Evolutionary conservation across 2,329 filamentous ascomycete genomes (phyloP).

Genomic region (Calonectria naviculata): DNA sequence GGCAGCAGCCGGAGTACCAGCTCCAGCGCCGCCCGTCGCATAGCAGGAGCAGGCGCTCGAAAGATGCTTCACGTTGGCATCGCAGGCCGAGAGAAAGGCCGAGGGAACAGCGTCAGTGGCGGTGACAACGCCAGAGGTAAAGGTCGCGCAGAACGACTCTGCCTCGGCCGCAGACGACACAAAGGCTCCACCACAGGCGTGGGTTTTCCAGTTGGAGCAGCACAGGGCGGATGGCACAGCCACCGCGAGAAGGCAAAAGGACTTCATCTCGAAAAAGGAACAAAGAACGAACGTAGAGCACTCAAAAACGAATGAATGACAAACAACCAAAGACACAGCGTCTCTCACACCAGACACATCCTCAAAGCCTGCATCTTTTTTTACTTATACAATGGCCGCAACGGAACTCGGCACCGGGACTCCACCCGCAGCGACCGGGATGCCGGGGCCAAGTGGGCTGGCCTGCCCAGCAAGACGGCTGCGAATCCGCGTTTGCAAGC

Average conservation of each 20-base stretch:
- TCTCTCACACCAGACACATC: not conserved
- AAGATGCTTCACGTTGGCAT: not conserved
- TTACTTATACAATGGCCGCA: conserved; percentile 3
- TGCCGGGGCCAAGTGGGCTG: not conserved
- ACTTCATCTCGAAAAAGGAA: not conserved
- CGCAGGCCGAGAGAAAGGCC: not conserved
- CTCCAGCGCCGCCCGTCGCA: not conserved
- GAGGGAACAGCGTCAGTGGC: not conserved
- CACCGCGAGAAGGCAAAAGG: conserved; percentile 13
- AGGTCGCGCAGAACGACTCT: not conserved
- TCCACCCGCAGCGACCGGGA: not conserved
- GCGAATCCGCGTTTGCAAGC: conserved; percentile 8
- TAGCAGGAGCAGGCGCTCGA: not conserved
- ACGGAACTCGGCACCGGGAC: conserved; percentile 13
- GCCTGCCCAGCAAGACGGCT: not conserved
- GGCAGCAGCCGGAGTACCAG: not conserved
- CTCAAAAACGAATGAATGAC: conserved; percentile 6
- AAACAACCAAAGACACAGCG: not conserved
- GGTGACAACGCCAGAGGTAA: not conserved
- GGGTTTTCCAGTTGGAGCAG: conserved; percentile 6
- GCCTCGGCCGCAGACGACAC: not conserved
- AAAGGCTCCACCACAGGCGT: conserved; percentile 8
- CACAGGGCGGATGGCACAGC: conserved; percentile 18
- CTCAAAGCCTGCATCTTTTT: not conserved
- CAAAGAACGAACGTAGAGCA: not conserved